Conservation (phyloP, 2,329 filamentous ascomycete species). For the Fusarium sublunatum region DNA sequence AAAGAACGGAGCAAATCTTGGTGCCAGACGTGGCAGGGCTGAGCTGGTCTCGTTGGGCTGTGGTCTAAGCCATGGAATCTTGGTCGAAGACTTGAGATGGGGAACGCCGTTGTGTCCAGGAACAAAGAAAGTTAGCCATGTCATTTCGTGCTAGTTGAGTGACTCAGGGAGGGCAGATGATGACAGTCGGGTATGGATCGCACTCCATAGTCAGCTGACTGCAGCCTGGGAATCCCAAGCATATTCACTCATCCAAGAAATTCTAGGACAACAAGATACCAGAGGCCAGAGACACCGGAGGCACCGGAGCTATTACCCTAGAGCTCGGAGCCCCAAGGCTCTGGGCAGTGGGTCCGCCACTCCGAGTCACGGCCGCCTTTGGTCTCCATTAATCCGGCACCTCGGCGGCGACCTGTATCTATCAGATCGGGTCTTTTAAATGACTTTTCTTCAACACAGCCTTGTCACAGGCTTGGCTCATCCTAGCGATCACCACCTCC, state of each 20-base stretch:
- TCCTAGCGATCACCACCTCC: constrained; percentile 27
- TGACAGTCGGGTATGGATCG: neutral
- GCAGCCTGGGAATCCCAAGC: neutral
- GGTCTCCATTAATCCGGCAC: neutral
- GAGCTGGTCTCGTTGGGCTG: constrained; percentile 31
- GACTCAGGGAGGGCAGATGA: neutral
- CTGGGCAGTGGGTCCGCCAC: constrained; percentile 10
- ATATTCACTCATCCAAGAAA: neutral
- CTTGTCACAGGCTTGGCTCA: constrained; percentile 4
- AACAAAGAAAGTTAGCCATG: constrained; percentile 4
- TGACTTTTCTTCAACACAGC: constrained; percentile 2
- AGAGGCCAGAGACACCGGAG: neutral
- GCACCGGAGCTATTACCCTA: no score
- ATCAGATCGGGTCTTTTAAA: constrained; percentile 3
- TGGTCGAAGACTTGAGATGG: constrained; percentile 9
- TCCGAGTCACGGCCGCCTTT: neutral
- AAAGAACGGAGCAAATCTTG: constrained; percentile 5
- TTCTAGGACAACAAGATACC: neutral
- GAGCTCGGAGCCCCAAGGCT: neutral
- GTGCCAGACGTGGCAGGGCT: constrained; percentile 33
- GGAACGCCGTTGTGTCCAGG: constrained; percentile 3
- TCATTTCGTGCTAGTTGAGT: neutral
- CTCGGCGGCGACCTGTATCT: constrained; percentile 2
- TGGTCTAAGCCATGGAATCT: constrained; percentile 20
- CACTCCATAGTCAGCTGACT: neutral